These are phyloP conservation scores for Eucalyptus marginata DNA, from an alignment of 345 rosid species.

Conservation along the genomic window DNA sequence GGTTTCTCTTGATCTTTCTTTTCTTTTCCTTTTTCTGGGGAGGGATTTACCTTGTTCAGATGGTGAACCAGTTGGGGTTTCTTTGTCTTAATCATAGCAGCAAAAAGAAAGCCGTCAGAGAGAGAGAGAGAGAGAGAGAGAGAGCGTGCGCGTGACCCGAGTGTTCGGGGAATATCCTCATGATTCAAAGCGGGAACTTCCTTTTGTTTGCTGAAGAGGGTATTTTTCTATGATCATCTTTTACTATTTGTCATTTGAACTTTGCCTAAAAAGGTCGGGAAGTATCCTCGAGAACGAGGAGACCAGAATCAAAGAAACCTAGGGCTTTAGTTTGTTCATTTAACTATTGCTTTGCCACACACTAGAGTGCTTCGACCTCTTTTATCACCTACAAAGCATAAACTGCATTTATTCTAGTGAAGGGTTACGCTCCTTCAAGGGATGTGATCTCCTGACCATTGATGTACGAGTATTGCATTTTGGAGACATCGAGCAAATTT, in stretches of 20 bases:
- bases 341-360: neutral
- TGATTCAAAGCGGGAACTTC: neutral
- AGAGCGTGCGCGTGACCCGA: neutral
- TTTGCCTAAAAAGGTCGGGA: neutral
- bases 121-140: neutral
- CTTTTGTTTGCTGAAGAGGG: neutral
- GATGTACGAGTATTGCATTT: too few species aligned
- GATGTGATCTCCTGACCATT: neutral
- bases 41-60: neutral
- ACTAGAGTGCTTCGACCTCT: neutral
- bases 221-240: neutral
- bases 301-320: neutral
- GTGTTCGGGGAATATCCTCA: neutral
- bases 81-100: neutral
- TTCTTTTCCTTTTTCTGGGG: neutral
- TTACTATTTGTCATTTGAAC: neutral
- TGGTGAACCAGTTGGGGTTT: neutral
- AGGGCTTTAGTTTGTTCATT: neutral
- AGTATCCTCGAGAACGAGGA: neutral
- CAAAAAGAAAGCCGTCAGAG: neutral
- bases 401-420: neutral
- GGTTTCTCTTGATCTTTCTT: conserved; percentile 42
- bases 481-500: too few species aligned
- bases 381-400: neutral
- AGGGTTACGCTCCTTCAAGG: neutral